Base-by-base conservation (phyloP, 345 rosid genomes). In the Psidium guajava region DNA sequence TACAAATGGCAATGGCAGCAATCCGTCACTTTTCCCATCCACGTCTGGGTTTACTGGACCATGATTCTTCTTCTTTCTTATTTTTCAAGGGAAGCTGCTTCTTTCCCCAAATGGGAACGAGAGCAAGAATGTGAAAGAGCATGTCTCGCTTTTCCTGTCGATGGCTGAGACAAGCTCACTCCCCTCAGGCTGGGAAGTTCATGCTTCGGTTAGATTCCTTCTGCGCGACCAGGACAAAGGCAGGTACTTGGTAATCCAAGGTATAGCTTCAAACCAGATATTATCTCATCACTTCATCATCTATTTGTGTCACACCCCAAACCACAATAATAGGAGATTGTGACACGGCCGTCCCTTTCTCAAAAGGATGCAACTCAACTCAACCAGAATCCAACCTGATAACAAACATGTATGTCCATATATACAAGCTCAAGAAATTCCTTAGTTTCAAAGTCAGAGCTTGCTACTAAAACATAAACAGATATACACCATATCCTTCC, bases 101-200 rank as follows among this genome's bases (percentile, higher is more conserved):
- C 88, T 94, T 73, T 84, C 91, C 84, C 95, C 97, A 42, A 91
- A 87, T 85, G 98, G 98, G 87, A 93, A 93, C 88, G 86, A 92
- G 88, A 89, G 85, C 93, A 94, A 91, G 90, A 87, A 91, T 36
- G 91, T 86, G 81, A 89, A 86, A 86, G 94, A 91, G 1, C 89
- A 93, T 77, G 73, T 92, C 8, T 95, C 96, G 82, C 27, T 92
- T 92, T 90, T 94, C 88, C 88, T 94, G 87, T 89, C 91, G 55
- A 87, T 91, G 40, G 91, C 86, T 0, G 92, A 91, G 86, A 81
- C 93, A 83, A 86, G 80, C 61, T 91, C 93, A 2, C 81, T 93
- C 55, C 77, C 84, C 83, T 87, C 84, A 28, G 90, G 88, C 21
- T 92, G 92, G 92, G 94, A 93, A 88, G 90, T 91, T 84, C 87